Evolutionary conservation across 495 filamentous ascomycete genomes (phyloP).

Genomic region (Glonium stellatum): DNA sequence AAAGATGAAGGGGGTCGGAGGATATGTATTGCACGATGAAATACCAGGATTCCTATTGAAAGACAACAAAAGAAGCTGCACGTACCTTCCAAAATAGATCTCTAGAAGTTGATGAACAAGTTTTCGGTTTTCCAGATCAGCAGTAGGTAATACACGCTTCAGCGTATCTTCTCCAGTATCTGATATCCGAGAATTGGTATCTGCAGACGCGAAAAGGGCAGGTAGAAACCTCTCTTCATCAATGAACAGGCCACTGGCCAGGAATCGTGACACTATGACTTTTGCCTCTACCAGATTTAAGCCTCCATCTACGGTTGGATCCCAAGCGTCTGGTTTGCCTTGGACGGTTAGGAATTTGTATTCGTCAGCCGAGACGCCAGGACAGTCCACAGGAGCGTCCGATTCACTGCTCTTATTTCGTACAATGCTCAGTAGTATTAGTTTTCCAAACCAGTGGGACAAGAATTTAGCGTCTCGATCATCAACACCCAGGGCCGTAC

Average conservation of each 20-base stretch:
- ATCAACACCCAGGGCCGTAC: constrained; percentile 58
- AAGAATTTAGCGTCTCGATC: constrained; percentile 67
- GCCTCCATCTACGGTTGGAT: constrained; percentile 50
- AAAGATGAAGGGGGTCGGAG: no score
- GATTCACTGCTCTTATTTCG: constrained; percentile 8
- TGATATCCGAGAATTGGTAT: constrained; percentile 72
- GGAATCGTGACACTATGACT: constrained; percentile 57
- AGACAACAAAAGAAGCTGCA: constrained; percentile 1
- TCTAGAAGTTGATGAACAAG: constrained; percentile 59
- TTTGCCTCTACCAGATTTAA: constrained; percentile 65
- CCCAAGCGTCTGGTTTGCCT: constrained; percentile 64
- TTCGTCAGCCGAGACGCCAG: constrained; percentile 65
- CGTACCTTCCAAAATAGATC: constrained; percentile 48
- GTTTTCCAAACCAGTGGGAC: constrained; percentile 68
- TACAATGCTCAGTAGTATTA: constrained; percentile 60
- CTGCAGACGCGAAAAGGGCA: constrained; percentile 71
- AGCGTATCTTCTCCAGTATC: constrained; percentile 76
- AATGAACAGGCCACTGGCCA: constrained; percentile 76
- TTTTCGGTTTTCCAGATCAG: constrained; percentile 62
- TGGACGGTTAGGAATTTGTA: constrained; percentile 65
- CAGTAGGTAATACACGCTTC: constrained; percentile 58
- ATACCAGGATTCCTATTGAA: no score
- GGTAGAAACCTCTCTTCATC: constrained; percentile 77
- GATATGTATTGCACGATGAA: no score
- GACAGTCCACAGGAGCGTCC: constrained; percentile 41